These are phyloP conservation scores for Nemania diffusa DNA, from an alignment of 2,329 filamentous ascomycete species.

Conservation along the genomic window DNA sequence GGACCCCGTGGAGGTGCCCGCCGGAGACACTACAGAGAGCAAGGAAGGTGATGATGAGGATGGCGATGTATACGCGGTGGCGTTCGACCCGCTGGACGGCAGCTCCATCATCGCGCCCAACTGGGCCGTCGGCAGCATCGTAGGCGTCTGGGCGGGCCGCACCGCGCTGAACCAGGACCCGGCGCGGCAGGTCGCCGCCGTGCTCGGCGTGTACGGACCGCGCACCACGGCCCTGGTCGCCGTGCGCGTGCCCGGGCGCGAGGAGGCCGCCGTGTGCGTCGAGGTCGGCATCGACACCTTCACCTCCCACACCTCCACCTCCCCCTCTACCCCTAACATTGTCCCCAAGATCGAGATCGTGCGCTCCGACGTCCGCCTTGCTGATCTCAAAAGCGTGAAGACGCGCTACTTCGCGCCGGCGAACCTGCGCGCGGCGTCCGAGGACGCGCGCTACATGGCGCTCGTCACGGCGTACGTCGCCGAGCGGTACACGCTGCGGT, in stretches of 20 bases:
- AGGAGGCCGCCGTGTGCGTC: conserved; percentile 54
- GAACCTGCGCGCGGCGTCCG: conserved; percentile 67
- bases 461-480: conserved; percentile 62
- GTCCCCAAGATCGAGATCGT: conserved; percentile 53
- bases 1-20: conserved; percentile 61
- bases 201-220: conserved; percentile 66
- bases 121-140: conserved; percentile 68
- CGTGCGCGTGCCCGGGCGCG: conserved; percentile 56
- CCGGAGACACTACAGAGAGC: background rate
- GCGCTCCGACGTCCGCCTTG: conserved; percentile 54
- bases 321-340: no score
- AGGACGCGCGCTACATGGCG: conserved; percentile 59
- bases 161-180: conserved; percentile 57
- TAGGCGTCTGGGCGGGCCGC: conserved; percentile 66
- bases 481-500: conserved; percentile 68
- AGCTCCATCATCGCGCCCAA: conserved; percentile 69
- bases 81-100: conserved; percentile 72
- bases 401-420: conserved; percentile 71
- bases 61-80: conserved; percentile 61
- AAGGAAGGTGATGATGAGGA: background rate
- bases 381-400: conserved; percentile 51
- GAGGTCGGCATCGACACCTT: conserved; percentile 59
- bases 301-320: conserved; percentile 46
- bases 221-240: conserved; percentile 67
- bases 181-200: conserved; percentile 58